Evolutionary conservation across 2,329 filamentous ascomycete genomes (phyloP).

Genomic region (Cytospora schulzeri): DNA sequence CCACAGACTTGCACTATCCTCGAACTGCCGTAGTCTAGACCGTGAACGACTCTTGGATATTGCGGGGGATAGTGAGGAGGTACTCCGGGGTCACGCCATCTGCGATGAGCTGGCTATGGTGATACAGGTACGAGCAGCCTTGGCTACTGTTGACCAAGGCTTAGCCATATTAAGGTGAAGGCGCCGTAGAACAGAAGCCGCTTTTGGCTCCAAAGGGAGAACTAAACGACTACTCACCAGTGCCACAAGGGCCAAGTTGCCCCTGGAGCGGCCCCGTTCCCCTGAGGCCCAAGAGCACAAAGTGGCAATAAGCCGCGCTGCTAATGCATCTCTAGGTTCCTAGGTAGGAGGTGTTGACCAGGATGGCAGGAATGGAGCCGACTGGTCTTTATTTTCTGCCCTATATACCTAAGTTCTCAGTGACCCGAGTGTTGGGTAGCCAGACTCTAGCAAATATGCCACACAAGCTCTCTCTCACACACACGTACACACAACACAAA

Average conservation of each 20-base stretch:
- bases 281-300: neutral
- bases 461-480: neutral
- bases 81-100: neutral
- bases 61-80: neutral
- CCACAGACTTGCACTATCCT: conserved; percentile 15
- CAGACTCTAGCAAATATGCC: neutral
- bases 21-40: conserved; percentile 16
- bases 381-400: conserved; percentile 3
- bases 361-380: conserved; percentile 19
- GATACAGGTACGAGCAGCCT: conserved; percentile 12
- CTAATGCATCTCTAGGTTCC: neutral
- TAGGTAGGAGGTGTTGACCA: neutral
- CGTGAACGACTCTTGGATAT: conserved; percentile 1
- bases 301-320: neutral
- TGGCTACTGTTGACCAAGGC: neutral
- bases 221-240: neutral
- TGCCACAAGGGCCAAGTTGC: neutral
- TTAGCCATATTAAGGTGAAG: neutral
- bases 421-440: neutral
- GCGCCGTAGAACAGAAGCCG: neutral
- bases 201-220: neutral
- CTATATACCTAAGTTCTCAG: neutral
- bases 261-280: neutral
- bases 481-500: neutral
- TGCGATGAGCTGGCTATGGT: conserved; percentile 19